phyloP scores from a whole-genome alignment of 805 yeast genomes.

The Suhomyces vadensis region DNA sequence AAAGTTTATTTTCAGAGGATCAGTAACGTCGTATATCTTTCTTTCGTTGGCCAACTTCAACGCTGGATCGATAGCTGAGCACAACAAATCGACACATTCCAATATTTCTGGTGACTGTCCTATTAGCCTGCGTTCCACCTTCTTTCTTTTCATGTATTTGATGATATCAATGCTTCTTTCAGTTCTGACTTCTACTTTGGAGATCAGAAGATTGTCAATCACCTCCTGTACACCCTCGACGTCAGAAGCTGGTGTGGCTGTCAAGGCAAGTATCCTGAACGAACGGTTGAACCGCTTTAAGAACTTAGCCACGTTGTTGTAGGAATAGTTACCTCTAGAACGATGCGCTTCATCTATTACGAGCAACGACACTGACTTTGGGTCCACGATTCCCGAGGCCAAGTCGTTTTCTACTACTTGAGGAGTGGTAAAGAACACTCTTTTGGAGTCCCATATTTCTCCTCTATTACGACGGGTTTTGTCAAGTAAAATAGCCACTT shows the following conservation, averaged over 20 bases:
- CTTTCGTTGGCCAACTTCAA: constrained; percentile 63
- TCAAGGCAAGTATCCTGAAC: constrained; percentile 77
- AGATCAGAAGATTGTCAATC: constrained; percentile 68
- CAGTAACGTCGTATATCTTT: constrained; percentile 62
- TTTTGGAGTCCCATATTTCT: constrained; percentile 72
- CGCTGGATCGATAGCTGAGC: constrained; percentile 67
- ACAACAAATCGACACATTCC: constrained; percentile 53
- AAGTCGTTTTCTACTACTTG: constrained; percentile 94
- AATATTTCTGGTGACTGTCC: constrained; percentile 54
- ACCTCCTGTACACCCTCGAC: constrained; percentile 87
- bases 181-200: constrained; percentile 81
- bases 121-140: constrained; percentile 59
- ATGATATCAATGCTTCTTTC: constrained; percentile 79
- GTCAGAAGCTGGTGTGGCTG: constrained; percentile 94
- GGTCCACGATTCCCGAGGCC: constrained; percentile 69
- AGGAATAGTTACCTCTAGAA: constrained; percentile 87
- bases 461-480: constrained; percentile 59
- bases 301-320: constrained; percentile 75
- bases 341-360: constrained; percentile 97
- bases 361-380: constrained; percentile 69
- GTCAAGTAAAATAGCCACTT: constrained; percentile 77
- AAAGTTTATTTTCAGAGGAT: constrained; percentile 67
- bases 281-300: constrained; percentile 55
- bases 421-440: constrained; percentile 93
- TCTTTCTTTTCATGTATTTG: constrained; percentile 73